phyloP scores from a whole-genome alignment of 495 filamentous ascomycete species.

The Echria macrotheca region DNA sequence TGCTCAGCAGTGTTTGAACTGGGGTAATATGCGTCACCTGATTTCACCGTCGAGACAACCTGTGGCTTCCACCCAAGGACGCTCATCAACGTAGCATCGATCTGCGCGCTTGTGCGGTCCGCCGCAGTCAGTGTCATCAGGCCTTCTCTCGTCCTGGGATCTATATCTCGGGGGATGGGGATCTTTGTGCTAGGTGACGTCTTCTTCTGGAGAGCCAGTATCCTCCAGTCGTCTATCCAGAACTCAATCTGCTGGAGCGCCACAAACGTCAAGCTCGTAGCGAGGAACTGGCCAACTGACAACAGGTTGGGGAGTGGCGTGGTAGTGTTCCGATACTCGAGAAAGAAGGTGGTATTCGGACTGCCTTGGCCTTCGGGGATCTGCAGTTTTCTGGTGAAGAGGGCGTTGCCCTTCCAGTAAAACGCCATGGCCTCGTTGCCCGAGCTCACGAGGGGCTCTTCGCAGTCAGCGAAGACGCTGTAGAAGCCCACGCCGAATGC shows the following conservation, averaged over 20 bases:
- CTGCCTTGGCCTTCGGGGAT: conserved; percentile 57
- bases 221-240: conserved; percentile 79
- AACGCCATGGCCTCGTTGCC: conserved; percentile 93
- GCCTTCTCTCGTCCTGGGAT: conserved; percentile 72
- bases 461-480: conserved; percentile 95
- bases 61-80: conserved; percentile 75
- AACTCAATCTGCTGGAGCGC: conserved; percentile 81
- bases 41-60: conserved; percentile 30
- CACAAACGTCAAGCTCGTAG: conserved; percentile 95
- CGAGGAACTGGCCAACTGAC: conserved; percentile 82
- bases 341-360: conserved; percentile 77
- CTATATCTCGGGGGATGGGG: conserved; percentile 71
- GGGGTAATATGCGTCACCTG: conserved; percentile 34
- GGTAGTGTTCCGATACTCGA: conserved; percentile 84
- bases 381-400: conserved; percentile 79
- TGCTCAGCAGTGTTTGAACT: conserved; percentile 30
- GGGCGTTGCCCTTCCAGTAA: conserved; percentile 94
- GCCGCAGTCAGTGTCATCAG: conserved; percentile 76
- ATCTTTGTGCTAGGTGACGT: conserved; percentile 67
- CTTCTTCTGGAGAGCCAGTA: conserved; percentile 76
- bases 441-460: conserved; percentile 92
- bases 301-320: conserved; percentile 80
- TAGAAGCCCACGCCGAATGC: conserved; percentile 99
- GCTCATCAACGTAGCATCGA: conserved; percentile 89
- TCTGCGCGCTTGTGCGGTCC: conserved; percentile 74